A percentile compares a stretch with the other conserved stretches of the same genome.
These are phyloP conservation scores for Oldenlandia corymbosa DNA, from an alignment of 257 asterid genomes.

Conservation along the genomic window DNA sequence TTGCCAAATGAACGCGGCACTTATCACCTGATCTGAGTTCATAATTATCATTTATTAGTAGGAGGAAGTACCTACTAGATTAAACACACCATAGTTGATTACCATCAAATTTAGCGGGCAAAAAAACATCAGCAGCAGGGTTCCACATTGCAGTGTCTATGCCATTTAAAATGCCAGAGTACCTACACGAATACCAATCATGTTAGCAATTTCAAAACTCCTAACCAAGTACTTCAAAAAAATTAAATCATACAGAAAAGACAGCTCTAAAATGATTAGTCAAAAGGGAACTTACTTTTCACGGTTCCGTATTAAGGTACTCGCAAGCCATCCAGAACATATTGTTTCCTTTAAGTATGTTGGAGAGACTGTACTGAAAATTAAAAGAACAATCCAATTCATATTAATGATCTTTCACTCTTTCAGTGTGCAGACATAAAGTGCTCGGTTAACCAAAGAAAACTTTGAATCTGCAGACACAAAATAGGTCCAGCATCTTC, in stretches of 20 bases:
- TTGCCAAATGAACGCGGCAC: neutral
- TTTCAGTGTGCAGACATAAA: neutral
- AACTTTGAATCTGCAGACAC: neutral
- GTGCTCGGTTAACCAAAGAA: constrained; percentile 1
- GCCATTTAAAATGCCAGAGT: constrained; percentile 74
- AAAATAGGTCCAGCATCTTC: neutral
- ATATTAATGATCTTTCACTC: neutral
- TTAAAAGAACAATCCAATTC: constrained; percentile 22
- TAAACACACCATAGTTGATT: constrained; percentile 21
- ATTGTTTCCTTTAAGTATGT: constrained; percentile 88
- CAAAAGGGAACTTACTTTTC: constrained; percentile 49
- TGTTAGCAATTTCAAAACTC: neutral
- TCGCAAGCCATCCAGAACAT: constrained; percentile 87
- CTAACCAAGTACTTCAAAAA: neutral
- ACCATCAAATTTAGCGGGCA: constrained; percentile 87
- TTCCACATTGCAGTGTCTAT: constrained; percentile 81
- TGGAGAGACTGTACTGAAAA: constrained; percentile 83
- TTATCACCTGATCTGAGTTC: neutral
- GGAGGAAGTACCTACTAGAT: constrained; percentile 1
- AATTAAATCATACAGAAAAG: neutral
- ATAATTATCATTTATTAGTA: constrained; percentile 1
- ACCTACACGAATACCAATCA: constrained; percentile 39
- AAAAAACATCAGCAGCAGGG: constrained; percentile 68
- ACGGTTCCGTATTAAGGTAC: constrained; percentile 61
- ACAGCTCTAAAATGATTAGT: constrained; percentile 5